Evolutionary conservation across 257 asterid species (phyloP), one percentile per base, ranked within the genome.

Genomic region (Przewalskia tangutica): DNA sequence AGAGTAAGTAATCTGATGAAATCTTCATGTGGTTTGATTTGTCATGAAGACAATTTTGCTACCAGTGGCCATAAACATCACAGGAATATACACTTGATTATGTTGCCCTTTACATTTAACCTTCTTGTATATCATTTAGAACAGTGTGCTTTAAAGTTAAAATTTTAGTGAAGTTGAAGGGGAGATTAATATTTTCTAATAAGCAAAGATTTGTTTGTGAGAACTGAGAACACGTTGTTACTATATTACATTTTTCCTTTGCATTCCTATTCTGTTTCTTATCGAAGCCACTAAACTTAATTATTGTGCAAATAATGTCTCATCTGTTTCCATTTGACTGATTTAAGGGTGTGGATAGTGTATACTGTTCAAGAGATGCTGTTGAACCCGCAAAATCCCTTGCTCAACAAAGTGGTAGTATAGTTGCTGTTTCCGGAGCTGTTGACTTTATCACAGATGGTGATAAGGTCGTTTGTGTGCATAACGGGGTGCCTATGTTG

Each of bases 361-460:
- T 56, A 14, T 91, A 85, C 5, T 92, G 89, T 54, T 94, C 99
- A 77, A 82, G 87, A 2, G 97, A 94, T 65, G 98, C 93, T 5
- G 68, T 95, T 8, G 92, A 86, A 73, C 97, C 98, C 71, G 99
- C 99, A 62, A 95, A 90, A 53, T 80, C 89, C 53, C 84, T 95
- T 66, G 95, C 98, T 83, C 91, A 55, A 54, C 70, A 67, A n/a
- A 89, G 77, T 65, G 92, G 95, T 56, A 66, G 92, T 66, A 76
- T 95, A 50, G 73, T 95, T 14, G 97, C 98, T 1, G 93, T 95
- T 34, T 90, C 99, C 6, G 99, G 99, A 76, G 98, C 93, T 7
- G 87, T 92, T 44, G 98, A 95, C 44, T 79, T 90, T 70, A 81
- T 95, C 7, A 94, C 99, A 4, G 95, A 95, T 46, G 99, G 99